Evolutionary conservation across 768 basidiomycete species (phyloP).

Genomic region (Pholiota microspora): DNA sequence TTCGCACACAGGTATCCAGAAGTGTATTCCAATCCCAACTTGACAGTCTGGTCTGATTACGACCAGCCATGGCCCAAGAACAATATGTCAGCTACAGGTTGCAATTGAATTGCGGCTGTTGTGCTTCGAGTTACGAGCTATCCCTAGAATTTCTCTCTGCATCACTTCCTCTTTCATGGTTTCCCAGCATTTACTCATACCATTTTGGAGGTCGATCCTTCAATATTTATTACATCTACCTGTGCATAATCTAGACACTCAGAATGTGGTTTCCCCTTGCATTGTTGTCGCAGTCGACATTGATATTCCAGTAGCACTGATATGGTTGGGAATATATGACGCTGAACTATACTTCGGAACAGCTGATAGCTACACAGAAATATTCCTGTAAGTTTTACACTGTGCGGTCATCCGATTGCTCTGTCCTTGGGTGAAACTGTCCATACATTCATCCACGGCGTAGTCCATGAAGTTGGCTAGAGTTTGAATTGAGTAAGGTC

Average conservation of each 20-base stretch:
- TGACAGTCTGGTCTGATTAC: slow-evolving; percentile 44
- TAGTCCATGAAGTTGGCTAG: slow-evolving; percentile 47
- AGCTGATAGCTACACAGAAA: too few species aligned
- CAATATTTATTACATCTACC: not conserved
- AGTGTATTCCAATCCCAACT: slow-evolving; percentile 61
- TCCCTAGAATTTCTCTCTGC: not conserved
- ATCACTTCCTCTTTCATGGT: not conserved
- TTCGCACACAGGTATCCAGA: slow-evolving; percentile 47
- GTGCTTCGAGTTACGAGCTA: not conserved
- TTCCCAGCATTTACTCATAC: not conserved
- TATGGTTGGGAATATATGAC: not conserved
- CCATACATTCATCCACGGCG: slow-evolving; percentile 41
- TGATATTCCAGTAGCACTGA: not conserved
- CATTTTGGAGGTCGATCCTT: not conserved
- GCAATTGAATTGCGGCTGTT: not conserved
- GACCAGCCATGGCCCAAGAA: slow-evolving; percentile 59
- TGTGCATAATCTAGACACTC: not conserved
- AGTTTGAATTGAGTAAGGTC: not conserved
- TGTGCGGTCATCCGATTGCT: slow-evolving; percentile 5
- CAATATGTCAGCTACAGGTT: slow-evolving; percentile 17
- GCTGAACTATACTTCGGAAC: too few species aligned
- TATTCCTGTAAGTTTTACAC: slow-evolving; percentile 7
- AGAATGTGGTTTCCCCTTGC: not conserved
- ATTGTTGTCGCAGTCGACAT: not conserved
- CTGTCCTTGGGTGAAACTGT: slow-evolving; percentile 37